These are phyloP conservation scores for Lepidium africanum DNA, from an alignment of 345 rosid species.

Conservation along the genomic window DNA sequence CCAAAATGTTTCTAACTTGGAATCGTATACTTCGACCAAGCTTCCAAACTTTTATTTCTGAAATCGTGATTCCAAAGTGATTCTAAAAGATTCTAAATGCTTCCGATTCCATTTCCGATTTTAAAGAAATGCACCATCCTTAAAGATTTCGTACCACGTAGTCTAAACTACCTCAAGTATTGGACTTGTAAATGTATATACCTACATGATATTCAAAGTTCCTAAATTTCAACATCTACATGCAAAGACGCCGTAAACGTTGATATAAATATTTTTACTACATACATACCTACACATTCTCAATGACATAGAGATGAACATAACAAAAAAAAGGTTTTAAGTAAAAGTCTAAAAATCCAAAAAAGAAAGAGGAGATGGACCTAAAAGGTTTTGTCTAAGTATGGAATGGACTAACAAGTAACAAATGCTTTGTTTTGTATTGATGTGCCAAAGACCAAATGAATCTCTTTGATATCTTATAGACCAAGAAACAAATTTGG, in stretches of 20 bases:
- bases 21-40: no score
- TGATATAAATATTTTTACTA: constrained; percentile 5
- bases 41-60: no score
- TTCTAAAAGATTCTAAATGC: no score
- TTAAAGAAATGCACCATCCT: no score
- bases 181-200: no score
- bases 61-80: no score
- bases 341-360: not conserved
- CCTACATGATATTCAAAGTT: not conserved
- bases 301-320: constrained; percentile 9
- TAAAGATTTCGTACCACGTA: no score
- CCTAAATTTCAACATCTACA: not conserved
- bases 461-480: constrained; percentile 7
- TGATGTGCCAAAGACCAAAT: not conserved
- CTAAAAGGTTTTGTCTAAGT: not conserved
- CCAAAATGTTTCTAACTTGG: no score
- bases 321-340: not conserved
- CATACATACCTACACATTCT: constrained; percentile 9
- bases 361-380: not conserved
- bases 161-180: no score
- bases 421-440: not conserved
- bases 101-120: no score
- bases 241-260: not conserved
- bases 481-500: not conserved
- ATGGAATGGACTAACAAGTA: constrained; percentile 6